A percentile compares a stretch with the other conserved stretches of the same genome.
phyloP scores from a whole-genome alignment of 495 filamentous ascomycete species.

The Penicillium bovifimosum region DNA sequence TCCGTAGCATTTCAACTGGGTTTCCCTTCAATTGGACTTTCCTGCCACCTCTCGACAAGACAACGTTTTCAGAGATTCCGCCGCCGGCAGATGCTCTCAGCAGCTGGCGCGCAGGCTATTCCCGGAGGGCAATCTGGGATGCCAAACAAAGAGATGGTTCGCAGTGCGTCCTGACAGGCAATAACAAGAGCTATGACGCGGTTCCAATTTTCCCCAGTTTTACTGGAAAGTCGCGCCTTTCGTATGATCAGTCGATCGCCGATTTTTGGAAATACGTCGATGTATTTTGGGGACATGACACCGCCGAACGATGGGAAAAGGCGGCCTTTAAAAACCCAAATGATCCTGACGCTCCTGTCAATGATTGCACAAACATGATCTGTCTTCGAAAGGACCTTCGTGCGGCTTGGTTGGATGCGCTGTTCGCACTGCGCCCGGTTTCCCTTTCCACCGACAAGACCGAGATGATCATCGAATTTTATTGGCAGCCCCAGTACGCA shows the following conservation, averaged over 20 bases:
- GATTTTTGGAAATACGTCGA: slow-evolving; percentile 4
- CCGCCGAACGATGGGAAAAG: slow-evolving; percentile 1
- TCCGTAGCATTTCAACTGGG: background rate
- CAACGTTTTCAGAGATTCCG: background rate
- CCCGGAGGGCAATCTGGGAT: background rate
- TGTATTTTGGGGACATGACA: slow-evolving; percentile 3
- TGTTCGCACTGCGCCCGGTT: slow-evolving; percentile 9
- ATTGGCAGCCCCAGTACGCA: slow-evolving; percentile 9
- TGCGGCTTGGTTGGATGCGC: background rate
- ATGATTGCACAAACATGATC: slow-evolving; percentile 10
- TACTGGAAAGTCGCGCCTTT: background rate
- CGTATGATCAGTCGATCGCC: background rate
- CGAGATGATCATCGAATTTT: slow-evolving; percentile 11
- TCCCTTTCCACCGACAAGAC: background rate
- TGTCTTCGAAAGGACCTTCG: slow-evolving; percentile 10
- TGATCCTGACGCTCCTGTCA: background rate
- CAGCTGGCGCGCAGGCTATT: background rate
- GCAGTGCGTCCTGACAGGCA: slow-evolving; percentile 10
- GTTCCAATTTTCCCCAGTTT: background rate
- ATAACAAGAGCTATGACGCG: slow-evolving; percentile 2
- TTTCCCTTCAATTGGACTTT: slow-evolving; percentile 3
- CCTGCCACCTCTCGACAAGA: background rate
- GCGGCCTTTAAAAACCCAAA: slow-evolving; percentile 3
- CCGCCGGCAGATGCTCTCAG: background rate
- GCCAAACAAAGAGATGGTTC: slow-evolving; percentile 9